Base-by-base conservation (phyloP, 2,329 filamentous ascomycete genomes). In the Cercospora brassicicola region DNA sequence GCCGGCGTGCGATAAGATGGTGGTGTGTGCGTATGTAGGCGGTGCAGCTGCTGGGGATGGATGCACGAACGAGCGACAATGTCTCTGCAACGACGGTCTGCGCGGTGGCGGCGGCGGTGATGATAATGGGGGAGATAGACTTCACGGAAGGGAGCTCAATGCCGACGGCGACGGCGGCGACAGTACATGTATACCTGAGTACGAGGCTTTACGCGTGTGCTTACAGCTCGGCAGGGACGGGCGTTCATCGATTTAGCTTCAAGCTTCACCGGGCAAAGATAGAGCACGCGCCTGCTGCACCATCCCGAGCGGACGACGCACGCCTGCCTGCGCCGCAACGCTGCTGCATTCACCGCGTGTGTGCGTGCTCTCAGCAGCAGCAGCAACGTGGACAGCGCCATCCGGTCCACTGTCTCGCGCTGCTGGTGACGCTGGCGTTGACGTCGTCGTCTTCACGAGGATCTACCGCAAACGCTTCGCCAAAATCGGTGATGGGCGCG, bases 1-100 rank as follows among this genome's bases (percentile, higher is more conserved):
- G 64, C 64, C 65, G 65, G 57, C 33, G 26, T 62, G 59, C 59
- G 53, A 55, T 67, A 63, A 45, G 63, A 45, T 26, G 56, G 53
- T 59, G 59, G 33, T 33, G 51, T 28, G 65, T 67, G 60, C 59
- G 33, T 20, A 20, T 20, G 18, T 30, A 36, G 55, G 42, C 39
- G 15, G 28, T 20, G 42, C n/a, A 28, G 60, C 33, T 18, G 33
- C 28, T 36, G 36, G 30, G 36, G 10, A 28, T 61, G 30, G 59
- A 48, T 61, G 59, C 59, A 30, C 59, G 45, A 63, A 48, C 45
- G 61, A 63, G 61, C 33, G 61, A 63, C 61, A 28, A 63, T 55
- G 45, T 48, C 26, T 30, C 13, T 15, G 45, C 28, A 55, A 53
- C 31, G 26, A 63, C 42, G 4, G 55, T 36, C n/a, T 36, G 55